phyloP scores from a whole-genome alignment of 2,329 filamentous ascomycete species.

The Botryotinia globosa region DNA sequence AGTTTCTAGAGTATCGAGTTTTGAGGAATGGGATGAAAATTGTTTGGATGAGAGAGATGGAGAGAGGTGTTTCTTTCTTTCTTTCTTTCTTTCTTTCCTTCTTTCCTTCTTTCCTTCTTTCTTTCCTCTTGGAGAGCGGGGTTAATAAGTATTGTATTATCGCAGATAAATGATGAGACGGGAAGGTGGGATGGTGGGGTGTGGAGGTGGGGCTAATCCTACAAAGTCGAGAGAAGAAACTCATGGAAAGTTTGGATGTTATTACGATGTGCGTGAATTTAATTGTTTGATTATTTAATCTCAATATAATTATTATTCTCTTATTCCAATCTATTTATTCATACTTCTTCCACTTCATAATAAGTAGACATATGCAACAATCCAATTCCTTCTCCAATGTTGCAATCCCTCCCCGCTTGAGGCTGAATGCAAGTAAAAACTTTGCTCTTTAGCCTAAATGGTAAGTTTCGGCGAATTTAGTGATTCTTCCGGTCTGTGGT shows the following conservation, averaged over 20 bases:
- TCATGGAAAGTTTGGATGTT: not conserved
- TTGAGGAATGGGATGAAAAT: not conserved
- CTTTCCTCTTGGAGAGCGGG: not conserved
- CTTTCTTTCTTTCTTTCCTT: not conserved
- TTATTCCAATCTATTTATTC: not conserved
- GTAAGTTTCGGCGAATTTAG: not conserved
- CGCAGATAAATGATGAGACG: not conserved
- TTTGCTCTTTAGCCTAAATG: slow-evolving; percentile 5
- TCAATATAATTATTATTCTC: not conserved
- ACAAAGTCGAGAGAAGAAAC: not conserved
- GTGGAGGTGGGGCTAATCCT: not conserved
- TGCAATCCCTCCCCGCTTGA: not conserved
- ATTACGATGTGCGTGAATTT: not conserved
- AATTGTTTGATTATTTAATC: not conserved
- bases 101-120: not conserved
- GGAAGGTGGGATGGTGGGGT: slow-evolving; percentile 1
- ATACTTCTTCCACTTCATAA: not conserved
- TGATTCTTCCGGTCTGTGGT: not conserved
- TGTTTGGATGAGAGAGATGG: not conserved
- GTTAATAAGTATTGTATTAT: not conserved
- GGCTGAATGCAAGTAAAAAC: not conserved
- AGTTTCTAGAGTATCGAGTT: not conserved
- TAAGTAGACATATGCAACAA: not conserved
- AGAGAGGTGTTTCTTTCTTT: not conserved
- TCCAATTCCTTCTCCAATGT: not conserved